Conservation (phyloP, 768 basidiomycete genomes). For the Leccinum uliginosum region DNA sequence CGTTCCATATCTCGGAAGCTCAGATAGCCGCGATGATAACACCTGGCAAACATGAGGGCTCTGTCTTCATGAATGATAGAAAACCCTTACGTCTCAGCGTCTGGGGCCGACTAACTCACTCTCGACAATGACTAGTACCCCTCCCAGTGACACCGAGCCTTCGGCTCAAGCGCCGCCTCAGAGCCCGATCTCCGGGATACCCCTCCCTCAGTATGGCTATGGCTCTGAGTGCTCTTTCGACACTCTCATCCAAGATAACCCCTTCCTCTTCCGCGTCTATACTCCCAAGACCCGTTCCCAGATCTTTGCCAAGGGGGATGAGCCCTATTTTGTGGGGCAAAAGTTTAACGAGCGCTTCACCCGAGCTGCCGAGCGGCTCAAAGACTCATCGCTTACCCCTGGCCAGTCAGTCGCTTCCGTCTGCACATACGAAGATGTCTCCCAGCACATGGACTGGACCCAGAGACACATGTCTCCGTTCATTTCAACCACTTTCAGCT, state of each 20-base stretch:
- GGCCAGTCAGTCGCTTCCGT: conserved; percentile 26
- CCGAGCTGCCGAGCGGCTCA: conserved; percentile 35
- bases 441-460: conserved; percentile 72
- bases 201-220: conserved; percentile 73
- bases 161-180: conserved; percentile 11
- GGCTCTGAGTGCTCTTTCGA: conserved; percentile 59
- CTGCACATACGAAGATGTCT: conserved; percentile 58
- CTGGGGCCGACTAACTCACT: conserved; percentile 6
- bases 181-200: conserved; percentile 20
- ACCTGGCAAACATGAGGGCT: conserved; percentile 31
- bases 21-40: conserved; percentile 20
- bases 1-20: conserved; percentile 20
- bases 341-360: conserved; percentile 49
- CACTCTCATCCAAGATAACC: conserved; percentile 56
- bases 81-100: conserved; percentile 17
- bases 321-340: conserved; percentile 67
- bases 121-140: conserved; percentile 24
- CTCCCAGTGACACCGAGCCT: conserved; percentile 12
- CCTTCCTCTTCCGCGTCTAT: conserved; percentile 77
- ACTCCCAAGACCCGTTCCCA: conserved; percentile 63
- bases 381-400: conserved; percentile 28
- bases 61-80: conserved; percentile 19
- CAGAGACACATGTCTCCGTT: conserved; percentile 66
- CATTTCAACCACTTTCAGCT: conserved; percentile 75
- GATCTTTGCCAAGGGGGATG: conserved; percentile 43